Conservation (phyloP, 2,329 filamentous ascomycete species). For the Trichoderma breve region DNA sequence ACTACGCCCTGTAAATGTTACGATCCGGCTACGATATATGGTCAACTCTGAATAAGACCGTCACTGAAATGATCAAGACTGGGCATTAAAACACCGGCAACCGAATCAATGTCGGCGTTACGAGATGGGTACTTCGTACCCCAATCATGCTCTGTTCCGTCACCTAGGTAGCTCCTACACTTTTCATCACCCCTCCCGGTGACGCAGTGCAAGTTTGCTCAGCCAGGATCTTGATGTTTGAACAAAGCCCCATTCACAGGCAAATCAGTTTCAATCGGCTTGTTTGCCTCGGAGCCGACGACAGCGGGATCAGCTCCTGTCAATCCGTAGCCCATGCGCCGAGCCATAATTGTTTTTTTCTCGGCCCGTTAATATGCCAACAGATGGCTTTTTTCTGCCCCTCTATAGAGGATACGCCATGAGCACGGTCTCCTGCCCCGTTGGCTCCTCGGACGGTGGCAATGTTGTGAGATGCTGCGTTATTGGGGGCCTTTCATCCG, state of each 20-base stretch:
- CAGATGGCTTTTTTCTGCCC: not conserved
- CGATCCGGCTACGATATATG: not conserved
- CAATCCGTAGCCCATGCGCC: not conserved
- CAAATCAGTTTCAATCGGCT: not conserved
- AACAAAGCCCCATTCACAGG: not conserved
- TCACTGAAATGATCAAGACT: not conserved
- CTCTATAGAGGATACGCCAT: not conserved
- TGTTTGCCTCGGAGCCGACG: not conserved
- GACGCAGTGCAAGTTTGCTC: not conserved
- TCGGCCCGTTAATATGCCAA: not conserved
- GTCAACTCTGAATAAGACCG: not conserved
- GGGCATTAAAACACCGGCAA: not conserved
- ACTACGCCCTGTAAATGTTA: not conserved
- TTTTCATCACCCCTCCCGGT: not conserved
- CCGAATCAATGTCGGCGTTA: not conserved
- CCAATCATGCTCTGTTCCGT: not conserved
- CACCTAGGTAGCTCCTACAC: not conserved
- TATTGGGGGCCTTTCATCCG: not conserved
- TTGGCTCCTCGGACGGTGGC: not conserved
- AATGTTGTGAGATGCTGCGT: not conserved
- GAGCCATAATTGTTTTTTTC: not conserved
- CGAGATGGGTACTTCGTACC: not conserved
- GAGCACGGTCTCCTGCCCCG: not conserved
- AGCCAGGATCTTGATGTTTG: not conserved
- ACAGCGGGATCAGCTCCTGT: not conserved